Conservation (phyloP, 78 protist genomes). For the Creolimax fragrantissima region DNA sequence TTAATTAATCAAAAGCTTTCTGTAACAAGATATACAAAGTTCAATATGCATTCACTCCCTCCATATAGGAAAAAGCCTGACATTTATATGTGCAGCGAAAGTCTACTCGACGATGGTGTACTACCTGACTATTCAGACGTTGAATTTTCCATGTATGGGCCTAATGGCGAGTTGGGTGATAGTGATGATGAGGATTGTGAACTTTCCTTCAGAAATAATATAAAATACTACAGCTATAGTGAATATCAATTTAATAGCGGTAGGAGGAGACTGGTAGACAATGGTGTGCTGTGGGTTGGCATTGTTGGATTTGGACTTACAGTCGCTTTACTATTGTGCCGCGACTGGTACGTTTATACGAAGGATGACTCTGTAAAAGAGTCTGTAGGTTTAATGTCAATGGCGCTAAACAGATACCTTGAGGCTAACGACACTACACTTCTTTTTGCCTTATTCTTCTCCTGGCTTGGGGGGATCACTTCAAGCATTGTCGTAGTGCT, state of each 20-base stretch:
- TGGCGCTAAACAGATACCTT: background rate
- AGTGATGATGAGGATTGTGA: background rate
- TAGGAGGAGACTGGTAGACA: background rate
- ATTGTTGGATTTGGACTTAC: background rate
- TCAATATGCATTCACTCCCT: too few species aligned
- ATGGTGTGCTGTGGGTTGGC: background rate
- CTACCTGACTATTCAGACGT: background rate
- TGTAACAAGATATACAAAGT: too few species aligned
- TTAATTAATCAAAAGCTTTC: too few species aligned
- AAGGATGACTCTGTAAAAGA: background rate
- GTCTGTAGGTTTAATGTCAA: background rate
- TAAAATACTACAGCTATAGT: background rate
- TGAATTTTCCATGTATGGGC: background rate
- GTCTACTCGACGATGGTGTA: background rate
- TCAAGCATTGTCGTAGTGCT: background rate
- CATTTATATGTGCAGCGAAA: background rate
- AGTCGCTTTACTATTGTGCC: background rate
- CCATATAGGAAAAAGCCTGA: background rate
- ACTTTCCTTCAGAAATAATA: background rate
- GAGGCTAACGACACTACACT: background rate
- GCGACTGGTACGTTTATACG: background rate
- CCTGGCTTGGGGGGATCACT: background rate
- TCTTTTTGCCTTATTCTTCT: background rate
- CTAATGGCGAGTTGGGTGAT: background rate
- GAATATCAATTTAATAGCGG: background rate